Evolutionary conservation across 495 filamentous ascomycete species (phyloP).

Genomic region (Trichoderma reesei): DNA sequence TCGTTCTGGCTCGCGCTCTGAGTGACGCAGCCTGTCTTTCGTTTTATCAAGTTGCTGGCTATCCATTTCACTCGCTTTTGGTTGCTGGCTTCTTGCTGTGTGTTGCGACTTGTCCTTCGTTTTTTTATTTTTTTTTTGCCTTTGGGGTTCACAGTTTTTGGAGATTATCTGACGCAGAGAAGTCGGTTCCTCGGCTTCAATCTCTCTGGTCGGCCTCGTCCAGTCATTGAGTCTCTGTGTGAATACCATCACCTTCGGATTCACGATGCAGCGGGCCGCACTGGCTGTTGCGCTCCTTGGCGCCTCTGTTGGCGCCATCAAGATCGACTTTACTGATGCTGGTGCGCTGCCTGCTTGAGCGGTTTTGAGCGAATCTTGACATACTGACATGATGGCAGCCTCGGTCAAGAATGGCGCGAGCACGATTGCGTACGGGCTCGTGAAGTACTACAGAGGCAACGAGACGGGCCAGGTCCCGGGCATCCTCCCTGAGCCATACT

Average conservation of each 20-base stretch:
- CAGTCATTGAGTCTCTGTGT: no score
- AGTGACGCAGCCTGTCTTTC: conserved; percentile 1
- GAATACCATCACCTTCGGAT: no score
- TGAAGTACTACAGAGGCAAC: conserved; percentile 61
- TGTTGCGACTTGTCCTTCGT: no score
- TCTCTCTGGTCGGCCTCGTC: background rate
- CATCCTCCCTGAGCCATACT: conserved; percentile 66
- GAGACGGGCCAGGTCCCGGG: conserved; percentile 59
- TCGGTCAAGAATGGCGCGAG: conserved; percentile 28
- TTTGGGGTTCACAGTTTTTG: no score
- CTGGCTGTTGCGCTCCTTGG: background rate
- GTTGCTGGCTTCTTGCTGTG: no score
- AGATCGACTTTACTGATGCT: background rate
- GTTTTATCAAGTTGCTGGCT: no score
- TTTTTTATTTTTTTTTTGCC: background rate
- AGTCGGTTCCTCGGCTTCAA: no score
- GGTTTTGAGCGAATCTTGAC: no score
- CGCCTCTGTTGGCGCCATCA: conserved; percentile 1
- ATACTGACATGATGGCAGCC: background rate
- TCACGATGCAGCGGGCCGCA: background rate
- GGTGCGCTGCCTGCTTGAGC: background rate
- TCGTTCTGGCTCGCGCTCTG: no score
- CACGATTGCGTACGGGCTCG: conserved; percentile 36
- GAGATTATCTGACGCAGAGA: no score
- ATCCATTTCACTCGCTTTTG: no score